Percentiles rank a stretch among this genome's conserved stretches.
Evolutionary conservation across 768 basidiomycete species (phyloP).

Genomic region (Sporobolomyces pararoseus): DNA sequence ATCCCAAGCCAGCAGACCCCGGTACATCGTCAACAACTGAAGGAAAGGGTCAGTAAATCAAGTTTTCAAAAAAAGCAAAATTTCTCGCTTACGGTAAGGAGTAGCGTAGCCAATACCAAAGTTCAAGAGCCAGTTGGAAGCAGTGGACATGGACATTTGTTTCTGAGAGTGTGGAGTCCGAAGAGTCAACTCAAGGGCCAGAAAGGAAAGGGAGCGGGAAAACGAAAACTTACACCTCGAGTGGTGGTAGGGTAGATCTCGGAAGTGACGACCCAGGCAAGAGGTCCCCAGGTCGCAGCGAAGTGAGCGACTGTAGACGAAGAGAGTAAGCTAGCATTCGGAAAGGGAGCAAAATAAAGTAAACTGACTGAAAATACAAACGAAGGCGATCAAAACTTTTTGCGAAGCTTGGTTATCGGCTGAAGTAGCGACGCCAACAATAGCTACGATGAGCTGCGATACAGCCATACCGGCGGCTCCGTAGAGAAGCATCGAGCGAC

Average conservation of each 20-base stretch:
- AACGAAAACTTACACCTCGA: constrained; percentile 56
- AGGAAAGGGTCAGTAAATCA: too few species aligned
- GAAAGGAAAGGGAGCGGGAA: not conserved
- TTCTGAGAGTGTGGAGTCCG: too few species aligned
- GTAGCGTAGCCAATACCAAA: constrained; percentile 57
- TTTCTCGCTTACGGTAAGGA: constrained; percentile 32
- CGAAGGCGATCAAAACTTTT: constrained; percentile 34
- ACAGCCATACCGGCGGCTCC: constrained; percentile 76
- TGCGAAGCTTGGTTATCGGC: constrained; percentile 53
- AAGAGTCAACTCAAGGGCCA: too few species aligned
- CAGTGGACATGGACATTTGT: constrained; percentile 69
- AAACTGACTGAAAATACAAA: constrained; percentile 26
- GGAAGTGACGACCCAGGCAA: constrained; percentile 54
- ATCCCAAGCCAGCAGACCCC: constrained; percentile 34
- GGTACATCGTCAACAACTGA: constrained; percentile 52
- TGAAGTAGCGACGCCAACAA: constrained; percentile 55
- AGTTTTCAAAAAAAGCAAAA: too few species aligned
- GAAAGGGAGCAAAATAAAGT: not conserved
- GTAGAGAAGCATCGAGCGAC: constrained; percentile 69
- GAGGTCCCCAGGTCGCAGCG: constrained; percentile 66
- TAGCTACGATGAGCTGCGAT: constrained; percentile 75
- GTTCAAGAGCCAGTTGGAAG: constrained; percentile 66
- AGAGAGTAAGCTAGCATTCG: not conserved
- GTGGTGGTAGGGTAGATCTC: constrained; percentile 78
- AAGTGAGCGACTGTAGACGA: constrained; percentile 37